Conservation (phyloP, 2,329 filamentous ascomycete species). For the Xenosphaeropsis pyriputrescens region DNA sequence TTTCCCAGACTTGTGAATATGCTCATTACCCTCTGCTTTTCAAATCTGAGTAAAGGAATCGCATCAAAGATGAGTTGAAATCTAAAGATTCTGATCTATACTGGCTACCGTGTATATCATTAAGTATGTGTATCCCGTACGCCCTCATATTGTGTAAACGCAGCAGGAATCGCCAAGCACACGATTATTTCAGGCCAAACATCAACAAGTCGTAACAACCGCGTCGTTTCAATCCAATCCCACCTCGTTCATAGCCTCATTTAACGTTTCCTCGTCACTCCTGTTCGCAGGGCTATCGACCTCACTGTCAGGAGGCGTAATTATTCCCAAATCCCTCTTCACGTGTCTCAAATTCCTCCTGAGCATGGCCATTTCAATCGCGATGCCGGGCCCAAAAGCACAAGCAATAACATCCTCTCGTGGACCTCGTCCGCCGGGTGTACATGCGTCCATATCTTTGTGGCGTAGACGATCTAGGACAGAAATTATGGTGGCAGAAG, state of each 20-base stretch:
- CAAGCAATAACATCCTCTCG: slow-evolving; percentile 50
- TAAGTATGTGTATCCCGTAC: no score
- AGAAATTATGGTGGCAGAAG: slow-evolving; percentile 54
- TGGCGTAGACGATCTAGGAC: slow-evolving; percentile 46
- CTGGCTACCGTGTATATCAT: no score
- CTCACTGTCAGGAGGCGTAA: slow-evolving; percentile 16
- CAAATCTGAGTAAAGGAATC: no score
- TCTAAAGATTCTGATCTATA: no score
- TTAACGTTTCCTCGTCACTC: slow-evolving; percentile 14
- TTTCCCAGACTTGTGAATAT: no score
- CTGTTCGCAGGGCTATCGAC: slow-evolving; percentile 12
- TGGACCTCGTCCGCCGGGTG: slow-evolving; percentile 28
- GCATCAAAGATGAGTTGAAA: no score
- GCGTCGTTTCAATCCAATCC: slow-evolving; percentile 13
- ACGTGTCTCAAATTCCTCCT: slow-evolving; percentile 22
- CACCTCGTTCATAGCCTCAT: slow-evolving; percentile 16
- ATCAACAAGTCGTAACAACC: not conserved
- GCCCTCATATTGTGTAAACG: no score
- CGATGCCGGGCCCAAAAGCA: slow-evolving; percentile 56
- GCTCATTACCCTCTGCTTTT: no score
- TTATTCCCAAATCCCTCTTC: slow-evolving; percentile 9
- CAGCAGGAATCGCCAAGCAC: no score
- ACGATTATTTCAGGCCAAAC: no score
- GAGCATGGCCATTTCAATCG: slow-evolving; percentile 54
- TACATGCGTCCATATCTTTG: slow-evolving; percentile 43